Percentiles rank a stretch among this genome's conserved stretches.
Evolutionary conservation across 176 grass and related monocot genomes (phyloP).

Genomic region (Carex cristatella): DNA sequence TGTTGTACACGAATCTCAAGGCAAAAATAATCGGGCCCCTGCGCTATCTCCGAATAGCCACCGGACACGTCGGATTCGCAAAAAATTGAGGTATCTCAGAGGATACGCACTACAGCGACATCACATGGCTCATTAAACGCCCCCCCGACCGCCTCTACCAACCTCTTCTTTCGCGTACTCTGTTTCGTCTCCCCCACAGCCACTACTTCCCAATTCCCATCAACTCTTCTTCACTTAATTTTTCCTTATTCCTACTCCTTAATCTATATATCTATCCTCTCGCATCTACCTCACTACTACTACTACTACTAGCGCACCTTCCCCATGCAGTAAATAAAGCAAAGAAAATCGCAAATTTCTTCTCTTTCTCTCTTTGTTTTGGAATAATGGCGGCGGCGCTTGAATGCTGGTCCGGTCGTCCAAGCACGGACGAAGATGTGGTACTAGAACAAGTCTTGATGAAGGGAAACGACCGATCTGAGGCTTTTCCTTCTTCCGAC

Average conservation of each 20-base stretch:
- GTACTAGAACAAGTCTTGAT: constrained; percentile 93
- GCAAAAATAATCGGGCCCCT: too few species aligned
- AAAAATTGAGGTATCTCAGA: too few species aligned
- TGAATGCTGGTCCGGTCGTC: constrained; percentile 97
- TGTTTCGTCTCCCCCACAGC: background rate
- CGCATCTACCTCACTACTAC: background rate
- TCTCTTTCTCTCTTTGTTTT: background rate
- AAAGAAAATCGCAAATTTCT: background rate
- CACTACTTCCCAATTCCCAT: background rate
- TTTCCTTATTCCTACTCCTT: background rate
- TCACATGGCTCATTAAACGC: constrained; percentile 32
- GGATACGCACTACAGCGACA: background rate
- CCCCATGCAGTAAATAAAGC: background rate
- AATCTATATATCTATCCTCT: background rate
- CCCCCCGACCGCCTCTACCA: background rate
- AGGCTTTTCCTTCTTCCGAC: constrained; percentile 49
- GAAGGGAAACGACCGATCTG: constrained; percentile 72
- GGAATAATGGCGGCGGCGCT: constrained; percentile 75
- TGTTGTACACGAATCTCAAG: too few species aligned
- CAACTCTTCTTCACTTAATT: background rate
- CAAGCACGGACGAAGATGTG: constrained; percentile 97
- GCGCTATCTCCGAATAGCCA: too few species aligned
- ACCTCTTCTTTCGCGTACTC: background rate
- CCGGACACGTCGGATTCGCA: too few species aligned
- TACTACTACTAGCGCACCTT: background rate